Evolutionary conservation across 176 grass and related monocot species (phyloP).

Genomic region (Carex scoparia): DNA sequence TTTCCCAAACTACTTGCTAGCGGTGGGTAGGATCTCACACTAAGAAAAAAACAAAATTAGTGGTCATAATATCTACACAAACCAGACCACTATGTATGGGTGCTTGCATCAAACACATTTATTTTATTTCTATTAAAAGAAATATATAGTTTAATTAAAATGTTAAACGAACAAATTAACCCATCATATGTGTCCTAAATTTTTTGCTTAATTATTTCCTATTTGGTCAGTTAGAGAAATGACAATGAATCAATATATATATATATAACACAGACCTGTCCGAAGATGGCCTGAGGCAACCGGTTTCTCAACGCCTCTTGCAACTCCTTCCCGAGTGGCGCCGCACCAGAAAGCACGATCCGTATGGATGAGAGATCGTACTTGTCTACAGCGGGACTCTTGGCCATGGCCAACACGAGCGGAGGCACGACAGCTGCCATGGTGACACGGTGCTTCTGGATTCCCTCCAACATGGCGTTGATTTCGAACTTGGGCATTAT

Average conservation of each 20-base stretch:
- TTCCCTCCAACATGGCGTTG: slow-evolving; percentile 25
- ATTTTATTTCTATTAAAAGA: neutral
- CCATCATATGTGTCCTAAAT: neutral
- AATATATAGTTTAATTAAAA: neutral
- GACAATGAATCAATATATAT: neutral
- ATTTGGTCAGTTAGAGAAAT: neutral
- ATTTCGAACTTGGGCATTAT: slow-evolving; percentile 50
- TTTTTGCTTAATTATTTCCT: too few species aligned
- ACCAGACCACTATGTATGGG: neutral
- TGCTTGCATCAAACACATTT: neutral
- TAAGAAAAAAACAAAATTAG: neutral
- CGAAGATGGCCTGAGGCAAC: slow-evolving; percentile 35
- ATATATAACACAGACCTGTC: slow-evolving; percentile 23
- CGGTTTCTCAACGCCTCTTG: slow-evolving; percentile 26
- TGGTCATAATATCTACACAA: neutral
- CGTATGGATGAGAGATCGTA: slow-evolving; percentile 33
- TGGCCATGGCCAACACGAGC: slow-evolving; percentile 38
- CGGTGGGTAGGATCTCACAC: neutral
- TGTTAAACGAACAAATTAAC: neutral
- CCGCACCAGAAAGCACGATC: slow-evolving; percentile 30
- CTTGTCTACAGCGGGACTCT: slow-evolving; percentile 40
- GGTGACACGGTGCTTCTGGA: slow-evolving; percentile 32
- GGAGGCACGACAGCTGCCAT: slow-evolving; percentile 50
- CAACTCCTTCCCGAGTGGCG: slow-evolving; percentile 42
- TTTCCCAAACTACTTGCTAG: neutral